These are phyloP conservation scores for Fusarium begoniae DNA, from an alignment of 2,329 filamentous ascomycete species.

Conservation along the genomic window DNA sequence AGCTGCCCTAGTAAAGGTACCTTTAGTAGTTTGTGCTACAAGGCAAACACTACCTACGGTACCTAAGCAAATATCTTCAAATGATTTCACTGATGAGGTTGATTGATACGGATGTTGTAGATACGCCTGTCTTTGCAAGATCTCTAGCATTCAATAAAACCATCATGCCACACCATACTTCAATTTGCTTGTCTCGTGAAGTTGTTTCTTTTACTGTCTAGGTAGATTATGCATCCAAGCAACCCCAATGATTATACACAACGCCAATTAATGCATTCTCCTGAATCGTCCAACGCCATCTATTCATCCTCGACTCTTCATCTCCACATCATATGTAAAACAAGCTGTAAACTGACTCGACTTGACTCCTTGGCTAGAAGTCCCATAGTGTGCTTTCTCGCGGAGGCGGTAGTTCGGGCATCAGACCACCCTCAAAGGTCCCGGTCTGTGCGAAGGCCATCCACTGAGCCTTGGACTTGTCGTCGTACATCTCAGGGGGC, in stretches of 20 bases:
- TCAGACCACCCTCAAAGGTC: slow-evolving; percentile 72
- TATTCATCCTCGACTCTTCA: slow-evolving; percentile 9
- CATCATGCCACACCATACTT: not conserved
- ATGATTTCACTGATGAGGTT: not conserved
- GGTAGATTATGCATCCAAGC: slow-evolving; percentile 17
- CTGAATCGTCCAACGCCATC: slow-evolving; percentile 31
- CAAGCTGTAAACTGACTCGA: not conserved
- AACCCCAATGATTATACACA: slow-evolving; percentile 10
- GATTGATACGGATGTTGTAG: not conserved
- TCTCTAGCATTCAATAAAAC: not conserved
- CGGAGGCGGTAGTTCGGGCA: slow-evolving; percentile 82
- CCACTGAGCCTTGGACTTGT: slow-evolving; percentile 71
- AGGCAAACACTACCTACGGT: not conserved
- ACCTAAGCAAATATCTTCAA: not conserved
- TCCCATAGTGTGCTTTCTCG: slow-evolving; percentile 79
- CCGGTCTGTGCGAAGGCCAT: slow-evolving; percentile 71
- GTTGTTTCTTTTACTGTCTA: not conserved
- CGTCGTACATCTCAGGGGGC: slow-evolving; percentile 64
- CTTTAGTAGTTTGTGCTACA: not conserved
- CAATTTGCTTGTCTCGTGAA: not conserved
- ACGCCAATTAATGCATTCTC: slow-evolving; percentile 33
- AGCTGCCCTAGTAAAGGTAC: slow-evolving; percentile 1
- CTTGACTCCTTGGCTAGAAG: slow-evolving; percentile 58
- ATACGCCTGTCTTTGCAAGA: not conserved
- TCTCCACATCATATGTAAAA: slow-evolving; percentile 74